Evolutionary conservation across 2,329 filamentous ascomycete species (phyloP), one percentile per base, ranked within the genome.

Genomic region (Cladophialophora yegresii): DNA sequence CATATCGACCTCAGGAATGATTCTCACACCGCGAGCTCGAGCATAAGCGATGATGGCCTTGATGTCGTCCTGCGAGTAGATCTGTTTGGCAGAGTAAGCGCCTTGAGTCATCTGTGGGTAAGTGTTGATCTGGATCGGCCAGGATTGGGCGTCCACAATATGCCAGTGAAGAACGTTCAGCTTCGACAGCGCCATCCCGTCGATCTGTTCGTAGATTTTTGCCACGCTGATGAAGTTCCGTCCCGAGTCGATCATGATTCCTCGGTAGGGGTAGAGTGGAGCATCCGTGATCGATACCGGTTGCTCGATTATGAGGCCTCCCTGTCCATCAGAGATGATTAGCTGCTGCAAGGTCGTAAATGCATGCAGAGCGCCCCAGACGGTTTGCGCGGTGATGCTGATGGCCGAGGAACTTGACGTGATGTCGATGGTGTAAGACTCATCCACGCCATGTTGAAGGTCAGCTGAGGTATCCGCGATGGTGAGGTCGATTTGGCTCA

Each of bases 1-100:
- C 83, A 86, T 86, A 72, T 87, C 85, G 49, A 86, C 81, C 70
- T 87, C 85, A n/a, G 85, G 83, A 36, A 87, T 78, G 61, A 87
- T 77, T 61, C 85, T 83, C n/a, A 87, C 78, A 62, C 81, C 85
- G 20, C 84, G 84, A 36, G 81, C 80, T 43, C 81, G 77, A 16
- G 81, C 83, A 67, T 84, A 85, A 12, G 72, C 71, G 57, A 85
- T 77, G 56, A 85, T 73, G 2, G 74, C 74, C 20, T 73, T 76
- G 53, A 85, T 72, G 62, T 79, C 76, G 0, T 71, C 68, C 1
- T 80, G 76, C 2, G 78, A 77, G 71, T 80, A 85, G 55, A 76
- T 73, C 68, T 84, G 81, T 4, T 77, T 76, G 9, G 74, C 58
- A 0, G 83, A 85, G 72, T 84, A 85, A 1, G 83, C 83, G 63